Percentiles rank a stretch among this genome's conserved stretches.
Conservation (phyloP, 768 basidiomycete genomes). For the Plicaturopsis crispa region DNA sequence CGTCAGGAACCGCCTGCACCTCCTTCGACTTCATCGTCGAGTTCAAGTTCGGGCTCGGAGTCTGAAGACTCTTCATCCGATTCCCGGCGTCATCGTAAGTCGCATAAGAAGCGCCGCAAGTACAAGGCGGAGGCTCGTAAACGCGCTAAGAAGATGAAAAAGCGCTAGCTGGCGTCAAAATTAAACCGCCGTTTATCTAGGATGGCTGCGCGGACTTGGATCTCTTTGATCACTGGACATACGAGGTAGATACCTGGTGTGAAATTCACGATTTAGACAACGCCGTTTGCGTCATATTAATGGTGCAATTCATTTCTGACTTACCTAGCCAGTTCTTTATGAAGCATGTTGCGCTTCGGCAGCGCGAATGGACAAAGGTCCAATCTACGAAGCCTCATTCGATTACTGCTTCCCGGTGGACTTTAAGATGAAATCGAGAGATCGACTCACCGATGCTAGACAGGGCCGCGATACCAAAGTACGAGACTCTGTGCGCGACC, state of each 20-base stretch:
- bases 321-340: constrained; percentile 17
- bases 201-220: constrained; percentile 12
- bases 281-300: constrained; percentile 4
- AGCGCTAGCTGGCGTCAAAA: constrained; percentile 7
- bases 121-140: too few relatives aligned
- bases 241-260: constrained; percentile 11
- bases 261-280: constrained; percentile 8
- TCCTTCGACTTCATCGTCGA: too few relatives aligned
- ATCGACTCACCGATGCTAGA: constrained; percentile 6
- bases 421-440: constrained; percentile 6
- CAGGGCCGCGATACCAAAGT: constrained; percentile 8
- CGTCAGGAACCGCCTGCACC: too few relatives aligned
- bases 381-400: constrained; percentile 9
- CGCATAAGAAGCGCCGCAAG: too few relatives aligned
- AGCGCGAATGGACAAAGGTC: constrained; percentile 8
- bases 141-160: constrained; percentile 1
- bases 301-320: constrained; percentile 12
- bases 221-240: constrained; percentile 10
- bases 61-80: too few relatives aligned
- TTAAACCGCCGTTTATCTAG: constrained; percentile 9
- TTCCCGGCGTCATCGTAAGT: too few relatives aligned
- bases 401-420: constrained; percentile 8
- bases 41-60: too few relatives aligned
- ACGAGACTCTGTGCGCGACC: constrained; percentile 6
- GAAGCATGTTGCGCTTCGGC: constrained; percentile 9